Evolutionary conservation across 495 filamentous ascomycete species (phyloP), one percentile per base, ranked within the genome.

Genomic region (Trichoderma erinaceum): DNA sequence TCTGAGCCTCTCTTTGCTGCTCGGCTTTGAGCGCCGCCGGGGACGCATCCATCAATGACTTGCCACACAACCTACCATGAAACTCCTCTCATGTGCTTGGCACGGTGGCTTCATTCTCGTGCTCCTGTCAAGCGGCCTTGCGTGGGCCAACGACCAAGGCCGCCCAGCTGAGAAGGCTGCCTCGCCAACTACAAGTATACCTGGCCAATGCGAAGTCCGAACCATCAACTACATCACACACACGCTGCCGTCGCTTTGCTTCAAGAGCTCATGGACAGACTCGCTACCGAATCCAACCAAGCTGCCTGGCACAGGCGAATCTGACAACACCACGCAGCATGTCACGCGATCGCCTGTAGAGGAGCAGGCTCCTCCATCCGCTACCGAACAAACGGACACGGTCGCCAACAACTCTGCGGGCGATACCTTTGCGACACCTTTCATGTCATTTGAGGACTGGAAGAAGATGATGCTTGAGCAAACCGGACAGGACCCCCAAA

Each of bases 371-470:
- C n/a, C 56, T 18, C 25, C 56, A 21, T 61, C 56, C 13, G 27
- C 56, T 11, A 32, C 25, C 0, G 4, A 13, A 6, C 56, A 29
- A 6, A 32, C 23, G 12, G 56, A 61, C 56, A 61, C 56, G 23
- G 10, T 61, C 11, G 25, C 68, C 18, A 69, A 74, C 7, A 69
- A 52, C 0, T 65, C 69, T 10, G 73, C 76, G 41, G 71, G 70
- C 13, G 71, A 80, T 66, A 86, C 90, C 21, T 84, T 97, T 10
- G 35, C 32, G 90, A 93, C 71, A 89, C 90, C 92, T 41, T 98
- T 99, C 74, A 89, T 99, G 65, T 97, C 95, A 0, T 99, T 99
- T 72, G 95, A 97, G 73, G 94, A 98, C 71, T 99, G 95, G 95
- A 97, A 96, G 79, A 91, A 90, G 73, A 91, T 93, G 81, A 97